These are phyloP conservation scores for Silene latifolia DNA, from an alignment of 148 eudicot genomes.

Conservation along the genomic window DNA sequence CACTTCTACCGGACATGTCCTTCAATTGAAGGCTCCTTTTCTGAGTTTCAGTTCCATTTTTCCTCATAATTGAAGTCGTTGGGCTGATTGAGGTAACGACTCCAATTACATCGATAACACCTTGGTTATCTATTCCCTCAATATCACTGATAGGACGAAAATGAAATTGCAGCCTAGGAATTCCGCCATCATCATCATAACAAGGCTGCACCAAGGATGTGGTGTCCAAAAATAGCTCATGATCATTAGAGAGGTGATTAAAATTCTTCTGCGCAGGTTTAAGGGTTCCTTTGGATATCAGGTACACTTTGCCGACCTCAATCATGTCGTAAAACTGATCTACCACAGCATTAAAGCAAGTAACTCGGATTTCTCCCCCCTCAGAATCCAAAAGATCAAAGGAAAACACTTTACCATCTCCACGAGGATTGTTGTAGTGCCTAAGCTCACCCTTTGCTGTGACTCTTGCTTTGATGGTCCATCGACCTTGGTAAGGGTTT, in stretches of 20 bases:
- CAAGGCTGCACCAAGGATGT: constrained; percentile 75
- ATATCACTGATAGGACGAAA: constrained; percentile 75
- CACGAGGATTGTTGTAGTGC: no score
- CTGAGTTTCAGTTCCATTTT: constrained; percentile 78
- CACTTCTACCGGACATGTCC: constrained; percentile 86
- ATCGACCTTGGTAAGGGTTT: no score
- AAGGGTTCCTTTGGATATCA: constrained; percentile 72
- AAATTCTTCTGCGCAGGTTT: constrained; percentile 74
- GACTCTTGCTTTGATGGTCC: no score
- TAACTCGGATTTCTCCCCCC: no score
- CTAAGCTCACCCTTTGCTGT: no score
- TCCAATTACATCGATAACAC: constrained; percentile 76
- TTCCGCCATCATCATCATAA: constrained; percentile 56
- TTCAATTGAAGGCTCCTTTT: constrained; percentile 70
- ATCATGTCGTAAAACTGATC: no score
- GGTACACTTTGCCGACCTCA: constrained; percentile 51
- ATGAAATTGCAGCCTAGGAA: constrained; percentile 73
- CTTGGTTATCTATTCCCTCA: constrained; percentile 53
- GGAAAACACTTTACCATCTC: no score
- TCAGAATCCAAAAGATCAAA: no score
- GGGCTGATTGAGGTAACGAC: constrained; percentile 69
- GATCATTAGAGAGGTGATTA: constrained; percentile 77
- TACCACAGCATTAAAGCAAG: no score
- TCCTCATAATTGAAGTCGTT: constrained; percentile 58
- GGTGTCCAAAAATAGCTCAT: constrained; percentile 64